A percentile compares a stretch with the other conserved stretches of the same genome.
Evolutionary conservation across 345 rosid species (phyloP).

Genomic region (Crucihimalaya himalaica): DNA sequence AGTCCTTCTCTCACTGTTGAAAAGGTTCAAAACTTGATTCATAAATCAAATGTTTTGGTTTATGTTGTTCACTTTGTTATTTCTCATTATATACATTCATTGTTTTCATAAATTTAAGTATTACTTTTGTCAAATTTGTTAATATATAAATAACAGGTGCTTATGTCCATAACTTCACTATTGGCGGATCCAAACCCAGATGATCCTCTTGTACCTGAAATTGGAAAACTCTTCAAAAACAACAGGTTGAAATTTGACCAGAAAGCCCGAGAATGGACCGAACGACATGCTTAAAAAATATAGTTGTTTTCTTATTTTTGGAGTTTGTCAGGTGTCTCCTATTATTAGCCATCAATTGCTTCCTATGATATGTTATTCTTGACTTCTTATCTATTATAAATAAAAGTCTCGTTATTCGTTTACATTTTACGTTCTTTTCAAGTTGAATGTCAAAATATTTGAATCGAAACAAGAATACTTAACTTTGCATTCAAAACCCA

Average conservation of each 20-base stretch:
- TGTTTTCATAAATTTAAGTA: not conserved
- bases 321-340: not conserved
- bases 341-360: not conserved
- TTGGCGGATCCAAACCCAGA: not conserved
- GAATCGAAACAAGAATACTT: too few relatives aligned
- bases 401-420: not conserved
- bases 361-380: not conserved
- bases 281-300: not conserved
- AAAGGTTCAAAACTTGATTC: not conserved
- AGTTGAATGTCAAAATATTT: too few relatives aligned
- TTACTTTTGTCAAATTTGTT: not conserved
- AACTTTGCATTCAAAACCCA: too few relatives aligned
- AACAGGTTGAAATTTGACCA: not conserved
- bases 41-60: not conserved
- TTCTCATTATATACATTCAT: not conserved
- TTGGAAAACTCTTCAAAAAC: not conserved
- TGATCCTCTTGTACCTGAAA: not conserved
- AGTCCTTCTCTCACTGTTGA: not conserved
- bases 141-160: not conserved
- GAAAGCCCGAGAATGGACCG: slow-evolving; percentile 17
- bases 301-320: too few relatives aligned
- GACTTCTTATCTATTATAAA: not conserved
- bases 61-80: not conserved
- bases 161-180: not conserved
- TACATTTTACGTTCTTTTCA: too few relatives aligned